Evolutionary conservation across 1,139 yeast species (phyloP).

Genomic region (Yamadazyma membranifaciens): DNA sequence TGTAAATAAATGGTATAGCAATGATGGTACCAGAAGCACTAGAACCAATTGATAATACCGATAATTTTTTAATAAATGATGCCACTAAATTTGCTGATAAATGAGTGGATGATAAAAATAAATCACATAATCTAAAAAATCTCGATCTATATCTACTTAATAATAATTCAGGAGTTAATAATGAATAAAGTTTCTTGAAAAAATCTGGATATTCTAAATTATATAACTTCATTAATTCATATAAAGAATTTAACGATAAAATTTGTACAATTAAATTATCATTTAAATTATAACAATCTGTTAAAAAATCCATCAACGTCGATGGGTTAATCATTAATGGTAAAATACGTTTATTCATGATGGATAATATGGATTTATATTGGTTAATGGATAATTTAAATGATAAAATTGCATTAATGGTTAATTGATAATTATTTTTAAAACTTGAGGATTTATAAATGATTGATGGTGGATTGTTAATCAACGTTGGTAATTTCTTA

Average conservation of each 20-base stretch:
- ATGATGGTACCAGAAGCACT: conserved; percentile 91
- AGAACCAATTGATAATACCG: conserved; percentile 72
- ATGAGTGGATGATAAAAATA: conserved; percentile 86
- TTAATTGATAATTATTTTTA: conserved; percentile 65
- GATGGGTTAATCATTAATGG: conserved; percentile 83
- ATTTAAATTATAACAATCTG: conserved; percentile 71
- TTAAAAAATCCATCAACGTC: conserved; percentile 85
- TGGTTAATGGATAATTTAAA: conserved; percentile 53
- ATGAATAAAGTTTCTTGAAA: conserved; percentile 74
- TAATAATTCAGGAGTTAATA: conserved; percentile 71
- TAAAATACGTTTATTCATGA: conserved; percentile 79
- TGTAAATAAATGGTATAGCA: conserved; percentile 87
- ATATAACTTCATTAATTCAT: conserved; percentile 75
- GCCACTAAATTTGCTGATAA: conserved; percentile 82
- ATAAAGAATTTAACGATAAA: conserved; percentile 82
- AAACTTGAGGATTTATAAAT: conserved; percentile 58
- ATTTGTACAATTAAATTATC: conserved; percentile 72
- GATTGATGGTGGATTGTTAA: conserved; percentile 48
- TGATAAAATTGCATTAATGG: conserved; percentile 58
- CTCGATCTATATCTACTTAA: conserved; percentile 83
- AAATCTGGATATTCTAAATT: conserved; percentile 94
- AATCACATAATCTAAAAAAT: conserved; percentile 81
- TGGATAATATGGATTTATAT: conserved; percentile 64
- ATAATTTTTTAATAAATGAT: conserved; percentile 79
- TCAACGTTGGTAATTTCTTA: conserved; percentile 34